Base-by-base conservation (phyloP, 2,329 filamentous ascomycete genomes). In the Sarocladiaceae sp. region DNA sequence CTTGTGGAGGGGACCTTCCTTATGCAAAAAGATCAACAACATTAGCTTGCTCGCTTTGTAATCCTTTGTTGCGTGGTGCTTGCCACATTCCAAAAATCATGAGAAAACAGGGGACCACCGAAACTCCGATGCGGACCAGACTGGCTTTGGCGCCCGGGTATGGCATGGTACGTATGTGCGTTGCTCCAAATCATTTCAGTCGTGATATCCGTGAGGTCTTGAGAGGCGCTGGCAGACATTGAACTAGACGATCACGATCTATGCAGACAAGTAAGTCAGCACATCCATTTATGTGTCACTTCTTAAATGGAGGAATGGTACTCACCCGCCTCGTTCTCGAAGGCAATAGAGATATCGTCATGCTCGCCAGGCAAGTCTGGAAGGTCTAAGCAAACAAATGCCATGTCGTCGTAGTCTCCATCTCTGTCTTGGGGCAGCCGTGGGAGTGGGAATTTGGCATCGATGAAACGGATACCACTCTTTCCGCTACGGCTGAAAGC, bases 301-400 rank as follows among this genome's bases (percentile, higher is more conserved):
- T n/a, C n/a, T n/a, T n/a, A n/a, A n/a, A n/a, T n/a, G n/a, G n/a
- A n/a, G n/a, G 33, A n/a, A 36, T 7, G 33, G 26, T 50, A 77
- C 86, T 74, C 70, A 91, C 88, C 87, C 62, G 79, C 74, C 65
- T 90, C 87, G 42, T 78, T 85, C 57, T 96, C 90, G 74, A 97
- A 97, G 55, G 86, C 70, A 62, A 97, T 85, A 11, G 86, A 81
- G 59, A 97, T 90, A 71, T 97, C 92, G 66, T 96, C 92, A 69
- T 96, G 90, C 71, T 96, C 92, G 49, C 89, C 89, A 1, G 91
- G 89, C 67, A 95, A 88, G 61, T 96, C 91, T 17, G 91, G 86
- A 67, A 91, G 82, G 67, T 96, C 92, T 54, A 96, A 71, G 65
- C 89, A 94, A 35, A 96, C 79, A 71, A 93, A 96, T 23, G 83